Conservation (phyloP, 148 eudicot species). For the Polygonum aviculare region DNA sequence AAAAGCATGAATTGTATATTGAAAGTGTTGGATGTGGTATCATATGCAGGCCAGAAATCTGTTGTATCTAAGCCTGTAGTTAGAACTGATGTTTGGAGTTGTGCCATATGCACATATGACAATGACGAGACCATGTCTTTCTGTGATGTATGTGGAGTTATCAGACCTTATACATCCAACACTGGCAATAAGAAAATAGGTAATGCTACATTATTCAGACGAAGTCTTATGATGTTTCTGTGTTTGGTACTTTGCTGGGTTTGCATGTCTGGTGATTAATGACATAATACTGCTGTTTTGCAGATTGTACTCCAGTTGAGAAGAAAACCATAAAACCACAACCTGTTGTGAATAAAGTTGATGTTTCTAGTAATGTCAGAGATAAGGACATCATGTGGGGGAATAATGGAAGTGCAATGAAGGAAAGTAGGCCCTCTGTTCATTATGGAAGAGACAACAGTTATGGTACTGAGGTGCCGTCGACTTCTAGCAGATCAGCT, state of each 20-base stretch:
- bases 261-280: not conserved
- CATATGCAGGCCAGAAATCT: conserved; percentile 32
- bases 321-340: conserved; percentile 17
- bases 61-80: conserved; percentile 22
- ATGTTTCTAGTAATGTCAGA: conserved; percentile 11
- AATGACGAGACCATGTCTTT: conserved; percentile 66
- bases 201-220: conserved; percentile 13
- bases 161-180: conserved; percentile 53
- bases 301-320: conserved; percentile 22
- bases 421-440: conserved; percentile 11
- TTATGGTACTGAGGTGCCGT: conserved; percentile 23
- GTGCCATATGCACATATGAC: conserved; percentile 86
- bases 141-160: conserved; percentile 93
- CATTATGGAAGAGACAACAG: conserved; percentile 16
- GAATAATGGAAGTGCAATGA: conserved; percentile 10
- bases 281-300: not conserved
- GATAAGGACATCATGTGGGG: conserved; percentile 9
- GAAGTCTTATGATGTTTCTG: not conserved
- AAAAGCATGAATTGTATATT: not conserved
- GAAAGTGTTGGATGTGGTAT: not conserved
- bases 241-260: not conserved
- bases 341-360: conserved; percentile 13
- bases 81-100: conserved; percentile 58
- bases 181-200: conserved; percentile 37
- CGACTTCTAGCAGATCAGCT: conserved; percentile 28